Conservation (phyloP, 495 filamentous ascomycete species). For the Daldinia vernicosa region DNA sequence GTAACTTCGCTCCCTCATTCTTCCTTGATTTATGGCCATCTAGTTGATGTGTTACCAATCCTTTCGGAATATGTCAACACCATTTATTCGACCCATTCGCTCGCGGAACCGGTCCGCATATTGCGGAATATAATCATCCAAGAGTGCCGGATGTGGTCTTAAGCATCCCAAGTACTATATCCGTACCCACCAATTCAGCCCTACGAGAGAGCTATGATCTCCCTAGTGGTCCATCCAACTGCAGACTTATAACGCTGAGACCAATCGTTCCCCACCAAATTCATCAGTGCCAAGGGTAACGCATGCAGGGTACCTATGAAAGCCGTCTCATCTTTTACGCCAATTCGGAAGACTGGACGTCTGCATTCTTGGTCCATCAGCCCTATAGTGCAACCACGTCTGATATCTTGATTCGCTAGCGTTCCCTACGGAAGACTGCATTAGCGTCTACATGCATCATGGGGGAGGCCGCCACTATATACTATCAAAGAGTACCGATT, state of each 20-base stretch:
- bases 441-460: conserved; percentile 21
- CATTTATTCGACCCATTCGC: background rate
- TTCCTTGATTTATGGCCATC: background rate
- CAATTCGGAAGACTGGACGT: conserved; percentile 23
- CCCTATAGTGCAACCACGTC: conserved; percentile 41
- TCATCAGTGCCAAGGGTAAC: conserved; percentile 25
- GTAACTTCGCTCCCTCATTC: background rate
- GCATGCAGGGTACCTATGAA: conserved; percentile 34
- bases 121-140: background rate
- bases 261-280: conserved; percentile 39
- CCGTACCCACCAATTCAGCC: conserved; percentile 48
- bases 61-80: conserved; percentile 1
- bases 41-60: background rate
- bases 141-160: conserved; percentile 6
- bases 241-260: conserved; percentile 28
- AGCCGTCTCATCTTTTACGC: conserved; percentile 23
- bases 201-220: conserved; percentile 39
- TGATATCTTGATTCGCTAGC: conserved; percentile 25
- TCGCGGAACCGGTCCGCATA: conserved; percentile 35
- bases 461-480: conserved; percentile 35
- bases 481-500: background rate
- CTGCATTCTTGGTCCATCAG: conserved; percentile 30
- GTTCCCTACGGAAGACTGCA: conserved; percentile 12
- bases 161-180: conserved; percentile 24
- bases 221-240: conserved; percentile 35